Evolutionary conservation across 495 filamentous ascomycete genomes (phyloP).

Genomic region (Penicillium simplicissimum): DNA sequence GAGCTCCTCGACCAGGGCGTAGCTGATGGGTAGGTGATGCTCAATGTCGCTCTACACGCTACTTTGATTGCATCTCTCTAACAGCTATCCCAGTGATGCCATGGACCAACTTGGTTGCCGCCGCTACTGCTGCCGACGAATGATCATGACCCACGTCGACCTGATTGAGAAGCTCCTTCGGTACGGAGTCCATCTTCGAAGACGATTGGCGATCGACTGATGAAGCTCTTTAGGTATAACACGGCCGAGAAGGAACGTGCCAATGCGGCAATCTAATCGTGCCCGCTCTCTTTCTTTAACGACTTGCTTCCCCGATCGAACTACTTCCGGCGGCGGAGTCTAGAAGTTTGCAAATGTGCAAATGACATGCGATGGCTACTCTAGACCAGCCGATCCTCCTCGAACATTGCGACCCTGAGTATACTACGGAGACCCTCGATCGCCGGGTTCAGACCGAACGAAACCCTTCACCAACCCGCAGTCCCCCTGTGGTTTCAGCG

Average conservation of each 20-base stretch:
- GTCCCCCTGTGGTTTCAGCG: not conserved
- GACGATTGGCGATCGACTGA: not conserved
- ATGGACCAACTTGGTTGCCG: conserved; percentile 92
- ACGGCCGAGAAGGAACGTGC: conserved; percentile 39
- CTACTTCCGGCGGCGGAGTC: not conserved
- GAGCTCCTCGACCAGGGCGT: conserved; percentile 74
- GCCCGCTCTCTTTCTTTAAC: not conserved
- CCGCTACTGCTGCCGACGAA: conserved; percentile 95
- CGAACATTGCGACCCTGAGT: not conserved
- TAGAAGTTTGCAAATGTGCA: not conserved
- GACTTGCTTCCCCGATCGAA: conserved; percentile 4
- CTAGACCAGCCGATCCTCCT: not conserved
- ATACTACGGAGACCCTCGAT: not conserved
- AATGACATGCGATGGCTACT: not conserved
- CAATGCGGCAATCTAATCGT: conserved; percentile 33
- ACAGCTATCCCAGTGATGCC: conserved; percentile 63
- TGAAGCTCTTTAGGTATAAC: conserved; percentile 29
- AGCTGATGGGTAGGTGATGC: conserved; percentile 65
- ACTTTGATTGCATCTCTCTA: conserved; percentile 5
- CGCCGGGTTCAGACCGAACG: not conserved
- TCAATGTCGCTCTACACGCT: not conserved
- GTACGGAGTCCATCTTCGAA: conserved; percentile 49
- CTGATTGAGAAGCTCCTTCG: conserved; percentile 97
- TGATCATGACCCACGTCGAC: conserved; percentile 99
- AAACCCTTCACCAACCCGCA: not conserved